Percentiles rank a stretch among this genome's conserved stretches.
Evolutionary conservation across 306 rosid genomes (phyloP).

Genomic region (Calophaca sinica): DNA sequence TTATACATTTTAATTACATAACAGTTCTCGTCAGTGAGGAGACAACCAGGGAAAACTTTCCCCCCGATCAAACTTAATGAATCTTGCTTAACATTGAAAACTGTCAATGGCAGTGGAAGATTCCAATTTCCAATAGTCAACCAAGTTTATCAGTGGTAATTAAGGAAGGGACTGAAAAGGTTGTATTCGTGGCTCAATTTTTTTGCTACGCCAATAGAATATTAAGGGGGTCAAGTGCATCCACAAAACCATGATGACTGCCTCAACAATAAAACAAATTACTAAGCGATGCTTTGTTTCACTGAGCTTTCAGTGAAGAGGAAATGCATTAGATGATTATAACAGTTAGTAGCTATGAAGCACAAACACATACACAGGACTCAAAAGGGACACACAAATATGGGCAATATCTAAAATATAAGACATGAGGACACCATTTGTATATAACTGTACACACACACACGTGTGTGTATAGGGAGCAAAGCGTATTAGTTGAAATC

Average conservation of each 20-base stretch:
- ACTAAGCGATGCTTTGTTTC: slow-evolving; percentile 11
- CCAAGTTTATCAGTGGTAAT: not conserved
- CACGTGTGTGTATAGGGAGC: too few species aligned
- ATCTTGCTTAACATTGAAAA: slow-evolving; percentile 26
- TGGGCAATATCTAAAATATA: not conserved
- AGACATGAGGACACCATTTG: not conserved
- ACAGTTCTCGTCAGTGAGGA: too few species aligned
- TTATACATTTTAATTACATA: too few species aligned
- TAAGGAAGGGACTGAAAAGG: not conserved
- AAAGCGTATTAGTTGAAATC: too few species aligned
- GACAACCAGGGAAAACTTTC: slow-evolving; percentile 5
- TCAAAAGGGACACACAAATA: not conserved
- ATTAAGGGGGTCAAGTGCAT: slow-evolving; percentile 3
- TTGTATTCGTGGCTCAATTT: slow-evolving; percentile 18
- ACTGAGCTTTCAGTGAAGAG: not conserved
- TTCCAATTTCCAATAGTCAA: slow-evolving; percentile 7
- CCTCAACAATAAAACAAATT: slow-evolving; percentile 3
- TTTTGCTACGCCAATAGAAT: slow-evolving; percentile 4
- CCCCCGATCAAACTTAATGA: slow-evolving; percentile 1
- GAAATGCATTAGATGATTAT: slow-evolving; percentile 1
- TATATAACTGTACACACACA: not conserved
- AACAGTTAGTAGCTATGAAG: not conserved
- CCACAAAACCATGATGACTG: slow-evolving; percentile 8
- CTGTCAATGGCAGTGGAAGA: slow-evolving; percentile 6
- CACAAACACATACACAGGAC: not conserved